phyloP scores from a whole-genome alignment of 2,329 filamentous ascomycete genomes.

The Scopulariopsis brevicaulis region DNA sequence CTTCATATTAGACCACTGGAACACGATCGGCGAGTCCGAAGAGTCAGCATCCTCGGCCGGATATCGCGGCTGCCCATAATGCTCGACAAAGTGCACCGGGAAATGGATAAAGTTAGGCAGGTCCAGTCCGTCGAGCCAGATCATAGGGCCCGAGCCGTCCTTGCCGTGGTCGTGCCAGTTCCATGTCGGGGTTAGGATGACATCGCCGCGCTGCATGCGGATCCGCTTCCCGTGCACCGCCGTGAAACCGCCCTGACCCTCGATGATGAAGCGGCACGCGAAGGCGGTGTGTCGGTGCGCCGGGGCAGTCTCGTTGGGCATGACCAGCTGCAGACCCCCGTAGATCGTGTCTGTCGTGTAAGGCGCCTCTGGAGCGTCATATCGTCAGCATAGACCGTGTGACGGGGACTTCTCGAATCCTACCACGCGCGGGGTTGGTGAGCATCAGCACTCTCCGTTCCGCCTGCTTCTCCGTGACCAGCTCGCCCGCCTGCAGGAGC shows the following conservation, averaged over 20 bases:
- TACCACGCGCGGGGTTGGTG: slow-evolving; percentile 19
- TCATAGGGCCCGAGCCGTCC: slow-evolving; percentile 37
- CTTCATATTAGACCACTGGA: slow-evolving; percentile 35
- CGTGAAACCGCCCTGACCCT: slow-evolving; percentile 40
- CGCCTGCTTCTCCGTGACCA: slow-evolving; percentile 20
- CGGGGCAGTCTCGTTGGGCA: slow-evolving; percentile 38
- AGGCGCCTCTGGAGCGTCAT: slow-evolving; percentile 25
- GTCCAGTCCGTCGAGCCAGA: slow-evolving; percentile 45
- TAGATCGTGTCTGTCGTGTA: slow-evolving; percentile 45
- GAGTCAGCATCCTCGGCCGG: slow-evolving; percentile 26
- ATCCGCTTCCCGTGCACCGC: slow-evolving; percentile 38
- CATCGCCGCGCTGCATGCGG: slow-evolving; percentile 35
- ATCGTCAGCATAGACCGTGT: not conserved
- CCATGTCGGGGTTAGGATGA: slow-evolving; percentile 43
- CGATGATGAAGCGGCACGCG: slow-evolving; percentile 42
- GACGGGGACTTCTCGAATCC: not conserved
- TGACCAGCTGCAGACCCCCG: slow-evolving; percentile 40
- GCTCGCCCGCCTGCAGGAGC: slow-evolving; percentile 18
- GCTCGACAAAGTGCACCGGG: slow-evolving; percentile 40
- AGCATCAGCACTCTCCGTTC: slow-evolving; percentile 25
- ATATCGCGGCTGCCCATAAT: slow-evolving; percentile 29
- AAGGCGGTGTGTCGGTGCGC: slow-evolving; percentile 43
- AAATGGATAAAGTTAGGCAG: slow-evolving; percentile 36
- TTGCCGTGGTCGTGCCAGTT: slow-evolving; percentile 47
- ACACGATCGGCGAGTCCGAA: slow-evolving; percentile 28